Evolutionary conservation across 1,139 yeast species (phyloP), one percentile per base, ranked within the genome.

Genomic region (Protomyces arabidopsidicola): DNA sequence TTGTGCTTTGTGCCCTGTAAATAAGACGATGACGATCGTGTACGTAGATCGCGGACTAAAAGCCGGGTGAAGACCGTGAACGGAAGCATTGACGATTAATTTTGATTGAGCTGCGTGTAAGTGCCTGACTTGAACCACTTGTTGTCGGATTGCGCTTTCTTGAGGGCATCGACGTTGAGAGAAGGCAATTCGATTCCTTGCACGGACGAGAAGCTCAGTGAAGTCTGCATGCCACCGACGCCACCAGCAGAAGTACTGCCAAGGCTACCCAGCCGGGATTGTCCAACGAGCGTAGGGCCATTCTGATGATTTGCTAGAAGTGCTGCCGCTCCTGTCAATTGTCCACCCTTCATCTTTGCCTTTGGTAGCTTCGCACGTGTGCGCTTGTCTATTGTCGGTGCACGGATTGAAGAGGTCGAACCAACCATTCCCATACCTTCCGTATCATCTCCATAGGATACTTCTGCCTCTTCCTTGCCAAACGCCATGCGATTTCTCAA

Each of bases 401-500:
- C 76, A n/a, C 80, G 69, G 16, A 73, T 65, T n/a, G 75, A 53
- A 65, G 63, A 75, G 50, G 66, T 65, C 70, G 51, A 80, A 18
- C 72, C 81, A 61, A 86, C 80, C 90, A 89, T 83, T 3, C 96
- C 96, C 64, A 89, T 72, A 0, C 96, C 97, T 50, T 87, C 79
- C 69, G 89, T 95, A 68, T 88, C 93, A 61, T 69, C 73, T 38
- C 66, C 68, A 6, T 67, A 78, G 69, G 86, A 90, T 67, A 79
- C 79, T 2, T 81, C 78, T 0, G 86, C 80, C 38, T 82, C 85
- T 72, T 88, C 95, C 69, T 85, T 81, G 6, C 96, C 97, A 76
- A 91, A 91, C 57, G 82, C 87, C 83, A 91, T 81, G 70, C 88
- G 83, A 72, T 91, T 90, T 70, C 90, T 96, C 1, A 96, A 88